Evolutionary conservation across 192 early-diverging fungal genomes (phyloP).

Genomic region (Coemansia reversa): DNA sequence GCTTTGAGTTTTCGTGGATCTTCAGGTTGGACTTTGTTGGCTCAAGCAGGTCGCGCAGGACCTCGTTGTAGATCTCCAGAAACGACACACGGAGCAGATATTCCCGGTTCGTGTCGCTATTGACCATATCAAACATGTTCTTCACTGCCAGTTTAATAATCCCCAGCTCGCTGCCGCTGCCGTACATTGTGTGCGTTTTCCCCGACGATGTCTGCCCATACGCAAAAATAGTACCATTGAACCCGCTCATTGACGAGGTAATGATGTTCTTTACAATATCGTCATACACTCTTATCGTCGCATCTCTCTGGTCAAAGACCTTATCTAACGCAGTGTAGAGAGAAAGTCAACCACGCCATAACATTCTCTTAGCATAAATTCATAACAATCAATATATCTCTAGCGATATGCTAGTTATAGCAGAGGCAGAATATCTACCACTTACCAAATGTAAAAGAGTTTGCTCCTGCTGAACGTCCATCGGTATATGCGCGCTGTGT

Average conservation of each 20-base stretch:
- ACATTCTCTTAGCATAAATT: not conserved
- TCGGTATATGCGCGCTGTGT: slow-evolving; percentile 34
- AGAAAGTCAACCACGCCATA: not conserved
- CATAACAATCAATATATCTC: not conserved
- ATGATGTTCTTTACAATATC: slow-evolving; percentile 60
- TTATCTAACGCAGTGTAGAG: slow-evolving; percentile 29
- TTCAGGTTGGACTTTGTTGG: slow-evolving; percentile 80
- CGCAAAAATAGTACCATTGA: slow-evolving; percentile 97
- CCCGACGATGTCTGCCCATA: slow-evolving; percentile 98
- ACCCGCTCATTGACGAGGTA: slow-evolving; percentile 79
- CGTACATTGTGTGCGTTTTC: slow-evolving; percentile 82
- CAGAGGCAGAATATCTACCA: not conserved
- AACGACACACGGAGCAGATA: slow-evolving; percentile 95
- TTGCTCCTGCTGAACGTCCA: slow-evolving; percentile 34
- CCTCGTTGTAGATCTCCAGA: slow-evolving; percentile 97
- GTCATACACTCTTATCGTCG: slow-evolving; percentile 47
- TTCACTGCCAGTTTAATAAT: slow-evolving; percentile 68
- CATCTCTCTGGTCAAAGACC: slow-evolving; percentile 52
- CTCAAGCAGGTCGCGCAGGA: slow-evolving; percentile 83
- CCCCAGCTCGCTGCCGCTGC: slow-evolving; percentile 60
- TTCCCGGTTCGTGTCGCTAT: slow-evolving; percentile 60
- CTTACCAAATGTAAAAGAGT: slow-evolving; percentile 55
- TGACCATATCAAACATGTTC: slow-evolving; percentile 61
- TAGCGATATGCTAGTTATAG: not conserved
- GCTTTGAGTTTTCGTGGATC: slow-evolving; percentile 79